Evolutionary conservation across 2,329 filamentous ascomycete species (phyloP).

Genomic region (Diaporthe vexans): DNA sequence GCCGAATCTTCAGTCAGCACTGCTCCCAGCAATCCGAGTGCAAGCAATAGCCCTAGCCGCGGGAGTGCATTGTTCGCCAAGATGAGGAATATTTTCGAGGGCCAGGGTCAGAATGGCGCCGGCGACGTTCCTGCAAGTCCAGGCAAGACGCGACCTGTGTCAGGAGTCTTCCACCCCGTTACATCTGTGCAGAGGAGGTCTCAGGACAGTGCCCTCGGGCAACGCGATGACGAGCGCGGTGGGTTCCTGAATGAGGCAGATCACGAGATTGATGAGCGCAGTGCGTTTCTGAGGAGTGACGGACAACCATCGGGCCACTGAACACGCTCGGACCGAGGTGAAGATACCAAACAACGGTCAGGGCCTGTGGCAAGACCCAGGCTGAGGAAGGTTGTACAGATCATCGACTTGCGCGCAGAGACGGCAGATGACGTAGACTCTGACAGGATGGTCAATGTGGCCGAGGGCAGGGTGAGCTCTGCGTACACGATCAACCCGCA

Average conservation of each 20-base stretch:
- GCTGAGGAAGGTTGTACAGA: constrained; percentile 15
- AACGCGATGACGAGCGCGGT: constrained; percentile 2
- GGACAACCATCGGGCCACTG: constrained; percentile 45
- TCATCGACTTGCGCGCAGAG: constrained; percentile 28
- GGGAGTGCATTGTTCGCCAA: constrained; percentile 53
- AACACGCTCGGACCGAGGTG: constrained; percentile 55
- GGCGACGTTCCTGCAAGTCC: constrained; percentile 39
- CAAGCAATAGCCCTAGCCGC: constrained; percentile 29
- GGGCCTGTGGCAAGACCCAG: background rate
- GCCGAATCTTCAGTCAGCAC: constrained; percentile 37
- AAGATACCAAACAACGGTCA: constrained; percentile 37
- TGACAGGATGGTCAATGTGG: constrained; percentile 25
- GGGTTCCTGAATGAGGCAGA: constrained; percentile 43
- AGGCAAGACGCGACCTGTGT: constrained; percentile 44
- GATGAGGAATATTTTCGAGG: constrained; percentile 59
- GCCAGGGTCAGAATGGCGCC: constrained; percentile 35
- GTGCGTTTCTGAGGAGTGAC: constrained; percentile 48
- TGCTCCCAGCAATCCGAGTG: constrained; percentile 25
- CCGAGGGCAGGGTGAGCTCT: constrained; percentile 33
- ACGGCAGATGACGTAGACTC: constrained; percentile 38
- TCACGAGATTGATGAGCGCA: constrained; percentile 48
- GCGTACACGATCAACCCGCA: constrained; percentile 35
- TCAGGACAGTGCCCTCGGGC: background rate
- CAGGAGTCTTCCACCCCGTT: constrained; percentile 45
- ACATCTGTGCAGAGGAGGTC: constrained; percentile 10